phyloP scores from a whole-genome alignment of 345 rosid species.

The Isatis tinctoria region DNA sequence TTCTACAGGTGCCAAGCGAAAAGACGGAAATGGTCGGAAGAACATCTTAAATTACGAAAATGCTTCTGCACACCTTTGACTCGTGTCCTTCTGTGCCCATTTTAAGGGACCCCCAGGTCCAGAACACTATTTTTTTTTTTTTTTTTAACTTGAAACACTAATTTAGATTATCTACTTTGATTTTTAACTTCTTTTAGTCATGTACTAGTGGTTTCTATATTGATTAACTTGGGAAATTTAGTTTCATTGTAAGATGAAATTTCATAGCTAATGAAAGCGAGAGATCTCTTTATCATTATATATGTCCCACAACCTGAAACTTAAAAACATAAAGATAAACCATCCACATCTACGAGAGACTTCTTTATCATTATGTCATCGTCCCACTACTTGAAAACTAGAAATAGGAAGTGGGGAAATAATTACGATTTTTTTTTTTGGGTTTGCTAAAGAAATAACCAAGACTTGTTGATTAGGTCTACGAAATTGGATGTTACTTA shows the following conservation, averaged over 20 bases:
- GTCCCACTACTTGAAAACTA: background rate
- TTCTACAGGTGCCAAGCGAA: background rate
- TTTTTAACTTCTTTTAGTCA: background rate
- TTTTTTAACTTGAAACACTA: too few relatives aligned
- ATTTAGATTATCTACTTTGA: background rate
- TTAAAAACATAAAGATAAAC: background rate
- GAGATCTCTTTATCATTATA: background rate
- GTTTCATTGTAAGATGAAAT: background rate
- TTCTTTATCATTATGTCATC: background rate
- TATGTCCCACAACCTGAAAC: background rate
- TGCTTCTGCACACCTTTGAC: constrained; percentile 9
- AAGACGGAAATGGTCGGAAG: background rate
- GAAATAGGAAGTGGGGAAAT: background rate
- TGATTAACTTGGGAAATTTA: background rate
- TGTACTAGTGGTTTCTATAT: background rate
- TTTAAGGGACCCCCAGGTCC: background rate
- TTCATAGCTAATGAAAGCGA: background rate
- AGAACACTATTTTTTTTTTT: too few relatives aligned
- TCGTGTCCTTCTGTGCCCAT: constrained; percentile 12
- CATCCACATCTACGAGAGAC: background rate
- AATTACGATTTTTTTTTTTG: background rate
- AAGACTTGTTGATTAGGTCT: background rate
- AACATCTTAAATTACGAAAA: background rate
- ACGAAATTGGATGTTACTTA: background rate
- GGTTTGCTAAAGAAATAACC: background rate